Evolutionary conservation across 305 asterid genomes (phyloP), one percentile per base, ranked within the genome.

Genomic region (Vinca major): DNA sequence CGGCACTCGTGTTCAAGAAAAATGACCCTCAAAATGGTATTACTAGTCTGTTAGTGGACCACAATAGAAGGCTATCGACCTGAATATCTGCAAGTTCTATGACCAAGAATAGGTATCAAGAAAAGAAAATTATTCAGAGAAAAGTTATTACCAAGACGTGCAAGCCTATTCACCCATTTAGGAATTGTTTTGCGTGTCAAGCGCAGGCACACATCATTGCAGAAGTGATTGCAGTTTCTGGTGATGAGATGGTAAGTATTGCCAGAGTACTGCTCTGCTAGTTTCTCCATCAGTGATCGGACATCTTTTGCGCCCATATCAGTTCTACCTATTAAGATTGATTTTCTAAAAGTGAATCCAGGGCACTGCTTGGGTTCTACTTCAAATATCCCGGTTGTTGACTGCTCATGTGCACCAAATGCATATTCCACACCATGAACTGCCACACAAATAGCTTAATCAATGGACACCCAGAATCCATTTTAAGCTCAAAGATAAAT

Each of bases 371-470:
- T 73, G 19, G 77, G 77, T 40, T 73, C 77, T 1, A 67, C 77
- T 62, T 61, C 78, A 37, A 67, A 67, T n/a, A 74, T 74, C 41
- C 78, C 78, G 1, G 73, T 74, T 12, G 73, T 74, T 37, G 78
- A 26, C 62, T 74, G 64, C 37, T 74, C 78, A 63, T 74, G 73
- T n/a, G 78, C 69, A 1, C 78, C 78, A 45, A 67, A 74, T 62
- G 78, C 73, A 62, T 74, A 74, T 54, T 74, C 78, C 4, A 74
- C 78, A 0, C 73, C 73, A 43, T 74, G 61, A 53, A 74, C 78
- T 67, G 67, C 71, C 57, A 72, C n/a, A 49, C 17, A 40, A n/a
- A 58, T 13, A 16, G 39, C 2, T 20, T 57, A 57, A 11, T 40
- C 43, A 56, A 56, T 20, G 10, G 10, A 13, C 21, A 41, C 37